Base-by-base conservation (phyloP, 1,284 basidiomycete genomes). In the Melampsora larici-populina region DNA sequence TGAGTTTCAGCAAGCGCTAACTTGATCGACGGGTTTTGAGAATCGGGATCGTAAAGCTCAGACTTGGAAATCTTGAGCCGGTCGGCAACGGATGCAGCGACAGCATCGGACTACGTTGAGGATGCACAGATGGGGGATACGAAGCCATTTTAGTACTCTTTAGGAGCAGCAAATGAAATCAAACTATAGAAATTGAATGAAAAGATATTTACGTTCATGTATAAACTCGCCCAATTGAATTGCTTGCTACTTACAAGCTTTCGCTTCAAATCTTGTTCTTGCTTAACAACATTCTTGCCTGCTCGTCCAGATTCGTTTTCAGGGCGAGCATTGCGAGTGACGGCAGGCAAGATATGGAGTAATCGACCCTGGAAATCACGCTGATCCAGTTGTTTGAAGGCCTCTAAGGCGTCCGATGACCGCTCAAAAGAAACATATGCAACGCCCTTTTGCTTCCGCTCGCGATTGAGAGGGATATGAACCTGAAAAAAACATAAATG, bases 1-100 rank as follows among this genome's bases (percentile, higher is more conserved):
- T 95, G 91, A 18, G 96, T 97, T 85, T 99, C 96, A 0, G 96
- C 96, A 21, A 99, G 87, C 0, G 96, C 96, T 31, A 98, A 89
- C 82, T 94, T 96, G 76, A 98, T 94, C 0, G 95, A 95, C 0
- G 83, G 80, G 70, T 79, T 60, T 70, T 80, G 17, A 66, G 83
- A 81, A 29, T 84, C 83, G 9, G 84, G 82, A 81, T 92, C 91
- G 73, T 97, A 86, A 48, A 98, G 91, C 58, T 94, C 91, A 0
- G 92, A 86, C 85, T 99, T 98, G 55, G 89, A 85, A 51, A 95
- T 88, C 71, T 88, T 90, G 86, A 95, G 89, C 13, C 92, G 88
- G 79, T 90, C 89, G 0, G 93, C 91, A 36, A 95, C 88, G 4
- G 91, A 93, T 1, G 90, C 89, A 0, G 90, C 90, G 0, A 95